Evolutionary conservation across 1,284 basidiomycete species (phyloP), one percentile per base, ranked within the genome.

Genomic region (Rhodotorula sp.): DNA sequence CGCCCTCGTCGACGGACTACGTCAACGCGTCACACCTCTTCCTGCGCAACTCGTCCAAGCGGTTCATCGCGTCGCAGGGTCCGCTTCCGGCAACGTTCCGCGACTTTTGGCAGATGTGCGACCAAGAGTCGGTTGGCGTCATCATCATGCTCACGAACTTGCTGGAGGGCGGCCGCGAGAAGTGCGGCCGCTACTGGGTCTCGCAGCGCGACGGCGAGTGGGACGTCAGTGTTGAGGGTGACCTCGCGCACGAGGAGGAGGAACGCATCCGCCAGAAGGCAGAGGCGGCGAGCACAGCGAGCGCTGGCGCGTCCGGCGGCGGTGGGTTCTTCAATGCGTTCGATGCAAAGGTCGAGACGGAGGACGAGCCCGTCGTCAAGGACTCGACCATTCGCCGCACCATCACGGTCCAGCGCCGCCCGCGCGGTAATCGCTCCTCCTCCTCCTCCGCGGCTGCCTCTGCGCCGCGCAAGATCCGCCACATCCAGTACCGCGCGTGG

Each of bases 51-150:
- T 75, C 76, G 12, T 59, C 83, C 91, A 61, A 89, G 80, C 86
- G 89, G 51, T 98, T 96, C 80, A 97, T 99, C 74, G 96, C 95
- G 1, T 97, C 96, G 2, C 96, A 99, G 81, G 96, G 96, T 1
- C 96, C 96, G 3, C 83, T 99, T 41, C 90, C 91, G 13, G 88
- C 90, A 34, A 98, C 96, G 0, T 97, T 90, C 80, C 84, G 85
- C 15, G 94, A 97, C 79, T 99, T 99, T 79, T 99, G 96, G 96
- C 91, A 90, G 10, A 80, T 85, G 17, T 81, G 86, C 13, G 85
- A 85, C 82, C 85, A 87, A 76, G 85, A 87, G 75, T 80, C 83
- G 54, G 84, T 85, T 25, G 80, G 82, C 39, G 84, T 86, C 37
- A 85, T 87, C 66, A 84, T 86, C 70, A 87, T 87, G 96, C 87